phyloP scores from a whole-genome alignment of 805 yeast genomes.

The Jamesozyma rosinii region DNA sequence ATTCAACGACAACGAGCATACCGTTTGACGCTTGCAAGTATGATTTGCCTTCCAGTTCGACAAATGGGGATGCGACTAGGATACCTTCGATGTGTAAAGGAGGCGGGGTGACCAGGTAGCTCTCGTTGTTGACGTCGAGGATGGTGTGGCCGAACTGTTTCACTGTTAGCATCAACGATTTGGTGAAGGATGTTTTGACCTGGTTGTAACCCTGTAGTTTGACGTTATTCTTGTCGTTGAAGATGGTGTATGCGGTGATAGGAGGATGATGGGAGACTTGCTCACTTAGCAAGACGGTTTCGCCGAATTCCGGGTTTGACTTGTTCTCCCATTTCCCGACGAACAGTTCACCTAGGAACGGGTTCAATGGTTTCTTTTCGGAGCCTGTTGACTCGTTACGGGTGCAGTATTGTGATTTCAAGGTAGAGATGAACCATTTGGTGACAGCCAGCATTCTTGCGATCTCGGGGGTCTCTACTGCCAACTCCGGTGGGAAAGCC shows the following conservation, averaged over 20 bases:
- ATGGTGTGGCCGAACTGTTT: constrained; percentile 91
- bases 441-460: constrained; percentile 67
- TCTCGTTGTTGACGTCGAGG: constrained; percentile 55
- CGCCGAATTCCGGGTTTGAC: constrained; percentile 51
- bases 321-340: constrained; percentile 77
- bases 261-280: constrained; percentile 99
- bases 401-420: constrained; percentile 88
- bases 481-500: constrained; percentile 26
- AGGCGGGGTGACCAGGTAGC: constrained; percentile 82
- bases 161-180: constrained; percentile 67
- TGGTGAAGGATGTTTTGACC: constrained; percentile 71
- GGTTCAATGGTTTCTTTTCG: constrained; percentile 95
- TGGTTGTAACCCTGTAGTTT: constrained; percentile 83
- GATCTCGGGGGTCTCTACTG: constrained; percentile 38
- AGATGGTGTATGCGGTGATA: constrained; percentile 77
- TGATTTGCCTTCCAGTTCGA: constrained; percentile 84
- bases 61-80: constrained; percentile 83
- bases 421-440: constrained; percentile 83
- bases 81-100: constrained; percentile 95
- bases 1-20: constrained; percentile 65
- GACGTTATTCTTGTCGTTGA: constrained; percentile 62
- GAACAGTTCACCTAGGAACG: constrained; percentile 89
- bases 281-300: constrained; percentile 72
- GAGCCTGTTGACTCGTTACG: constrained; percentile 87
- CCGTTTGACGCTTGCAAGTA: constrained; percentile 78